phyloP scores from a whole-genome alignment of 2,329 filamentous ascomycete species.

The Exophiala dermatitidis region DNA sequence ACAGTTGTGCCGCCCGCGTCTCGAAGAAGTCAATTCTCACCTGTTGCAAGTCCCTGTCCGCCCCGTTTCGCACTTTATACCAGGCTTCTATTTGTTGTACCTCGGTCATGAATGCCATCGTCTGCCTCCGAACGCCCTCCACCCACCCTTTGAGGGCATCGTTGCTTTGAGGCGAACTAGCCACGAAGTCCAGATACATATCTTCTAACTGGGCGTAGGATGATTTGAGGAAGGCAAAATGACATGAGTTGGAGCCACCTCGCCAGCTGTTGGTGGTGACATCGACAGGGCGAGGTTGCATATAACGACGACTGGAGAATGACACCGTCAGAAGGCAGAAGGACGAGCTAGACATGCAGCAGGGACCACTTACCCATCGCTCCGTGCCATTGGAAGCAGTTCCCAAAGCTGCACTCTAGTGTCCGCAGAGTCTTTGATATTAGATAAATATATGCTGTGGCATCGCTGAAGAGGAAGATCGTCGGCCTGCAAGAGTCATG shows the following conservation, averaged over 20 bases:
- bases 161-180: background rate
- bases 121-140: constrained; percentile 6
- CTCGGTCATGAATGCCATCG: constrained; percentile 15
- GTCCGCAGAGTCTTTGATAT: background rate
- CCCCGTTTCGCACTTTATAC: constrained; percentile 2
- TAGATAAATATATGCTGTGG: background rate
- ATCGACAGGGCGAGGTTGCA: constrained; percentile 8
- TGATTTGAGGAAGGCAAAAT: constrained; percentile 18
- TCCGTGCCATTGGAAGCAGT: constrained; percentile 15
- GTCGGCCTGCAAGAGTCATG: constrained; percentile 9
- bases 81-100: constrained; percentile 11
- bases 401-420: constrained; percentile 9
- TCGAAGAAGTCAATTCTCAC: constrained; percentile 27
- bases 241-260: background rate
- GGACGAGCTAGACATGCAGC: background rate
- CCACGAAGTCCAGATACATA: constrained; percentile 7
- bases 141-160: constrained; percentile 10
- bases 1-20: constrained; percentile 33
- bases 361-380: constrained; percentile 14
- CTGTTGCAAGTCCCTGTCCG: constrained; percentile 1
- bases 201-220: constrained; percentile 14
- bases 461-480: constrained; percentile 13
- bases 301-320: constrained; percentile 9
- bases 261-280: constrained; percentile 8
- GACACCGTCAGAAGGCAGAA: background rate